These are phyloP conservation scores for Camelina hispida DNA, from an alignment of 345 rosid genomes.

Conservation along the genomic window DNA sequence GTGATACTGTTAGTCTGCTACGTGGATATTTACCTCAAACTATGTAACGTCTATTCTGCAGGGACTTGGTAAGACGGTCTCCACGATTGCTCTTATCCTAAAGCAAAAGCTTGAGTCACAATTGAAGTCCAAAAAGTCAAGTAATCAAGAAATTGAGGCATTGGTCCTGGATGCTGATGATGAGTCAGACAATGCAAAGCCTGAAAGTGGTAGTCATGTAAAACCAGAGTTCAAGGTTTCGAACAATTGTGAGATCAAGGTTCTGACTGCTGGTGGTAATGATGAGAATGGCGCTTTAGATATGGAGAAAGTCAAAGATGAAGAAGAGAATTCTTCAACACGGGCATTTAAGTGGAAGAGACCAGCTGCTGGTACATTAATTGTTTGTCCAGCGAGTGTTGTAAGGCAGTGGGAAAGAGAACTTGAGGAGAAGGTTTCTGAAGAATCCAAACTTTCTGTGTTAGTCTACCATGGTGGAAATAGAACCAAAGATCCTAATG, in stretches of 20 bases:
- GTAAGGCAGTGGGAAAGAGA: constrained; percentile 97
- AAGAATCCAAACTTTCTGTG: constrained; percentile 67
- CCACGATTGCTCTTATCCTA: constrained; percentile 89
- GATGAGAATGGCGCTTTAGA: constrained; percentile 45
- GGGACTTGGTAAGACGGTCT: constrained; percentile 99
- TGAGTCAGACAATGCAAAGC: constrained; percentile 44
- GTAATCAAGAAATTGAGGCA: constrained; percentile 65
- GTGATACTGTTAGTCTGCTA: constrained; percentile 38
- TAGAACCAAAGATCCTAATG: constrained; percentile 86
- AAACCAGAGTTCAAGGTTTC: constrained; percentile 35
- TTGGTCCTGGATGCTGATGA: constrained; percentile 87
- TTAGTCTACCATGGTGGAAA: constrained; percentile 89
- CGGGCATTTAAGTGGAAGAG: constrained; percentile 52
- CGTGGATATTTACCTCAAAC: constrained; percentile 50
- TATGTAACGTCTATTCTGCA: constrained; percentile 45
- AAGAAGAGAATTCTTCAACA: constrained; percentile 57
- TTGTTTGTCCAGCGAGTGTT: constrained; percentile 97
- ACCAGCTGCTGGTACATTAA: constrained; percentile 89
- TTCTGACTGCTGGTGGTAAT: constrained; percentile 70
- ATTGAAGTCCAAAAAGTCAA: constrained; percentile 55
- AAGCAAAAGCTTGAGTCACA: constrained; percentile 68
- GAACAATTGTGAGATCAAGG: constrained; percentile 37
- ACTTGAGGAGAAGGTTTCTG: constrained; percentile 83
- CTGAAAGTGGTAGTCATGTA: constrained; percentile 35
- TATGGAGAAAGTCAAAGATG: constrained; percentile 51